Base-by-base conservation (phyloP, 2,329 filamentous ascomycete species). In the Arthrinium phaeospermum region DNA sequence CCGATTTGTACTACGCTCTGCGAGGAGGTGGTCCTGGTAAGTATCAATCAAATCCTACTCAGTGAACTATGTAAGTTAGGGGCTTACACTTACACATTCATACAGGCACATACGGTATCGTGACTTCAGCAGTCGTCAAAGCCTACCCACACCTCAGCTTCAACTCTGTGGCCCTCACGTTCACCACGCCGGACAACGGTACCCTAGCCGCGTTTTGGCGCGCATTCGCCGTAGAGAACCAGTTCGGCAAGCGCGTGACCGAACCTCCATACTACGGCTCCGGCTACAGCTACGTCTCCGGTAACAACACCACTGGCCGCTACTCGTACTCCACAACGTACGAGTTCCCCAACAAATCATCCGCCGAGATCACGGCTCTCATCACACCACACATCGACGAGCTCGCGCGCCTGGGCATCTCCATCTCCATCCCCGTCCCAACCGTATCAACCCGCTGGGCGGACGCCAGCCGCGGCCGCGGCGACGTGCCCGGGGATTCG, bases 1-100 rank as follows among this genome's bases (percentile, higher is more conserved):
- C 79, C 0, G 87, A 89, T 70, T 80, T 90, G 1, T 89, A 86
- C 78, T 90, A 87, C 86, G 87, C 87, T 6, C 77, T 88, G 1
- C 80, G 81, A 68, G 86, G 86, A 8, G 86, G 87, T 7, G 86
- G 87, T 0, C 57, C 57, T 41, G 57, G 57, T 64, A 4, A 64
- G 57, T 64, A 41, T 0, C 7, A n/a, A 22, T n/a, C 7, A 13
- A 4, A 2, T 19, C 34, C 3, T n/a, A 12, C 7, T 24, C 22
- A 2, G 1, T 10, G n/a, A 6, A 51, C 3, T 51, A 24, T 1
- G 7, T 2, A 13, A 14, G 3, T 27, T n/a, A 51, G 49, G 49
- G n/a, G n/a, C 57, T 64, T 7, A 41, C 19, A 90, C 71, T 79
- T 91, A 1, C 85, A 88, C 88, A 2, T 78, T 89, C 2, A 13